Evolutionary conservation across 306 rosid species (phyloP).

Genomic region (Corylus avellana): DNA sequence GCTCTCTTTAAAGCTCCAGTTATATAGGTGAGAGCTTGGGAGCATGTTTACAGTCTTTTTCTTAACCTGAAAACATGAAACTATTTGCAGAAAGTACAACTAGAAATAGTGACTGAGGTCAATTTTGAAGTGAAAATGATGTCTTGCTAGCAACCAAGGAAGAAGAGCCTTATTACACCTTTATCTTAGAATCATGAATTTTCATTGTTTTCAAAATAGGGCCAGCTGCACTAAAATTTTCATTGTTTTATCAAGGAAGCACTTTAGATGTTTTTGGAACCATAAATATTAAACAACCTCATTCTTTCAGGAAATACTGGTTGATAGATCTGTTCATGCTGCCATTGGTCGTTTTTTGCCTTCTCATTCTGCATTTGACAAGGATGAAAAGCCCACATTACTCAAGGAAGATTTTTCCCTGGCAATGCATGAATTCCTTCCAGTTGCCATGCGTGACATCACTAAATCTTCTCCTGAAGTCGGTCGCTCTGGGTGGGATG

Average conservation of each 20-base stretch:
- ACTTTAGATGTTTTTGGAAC: conserved; percentile 15
- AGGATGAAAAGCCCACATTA: conserved; percentile 62
- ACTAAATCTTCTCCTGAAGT: conserved; percentile 73
- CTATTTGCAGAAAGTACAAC: neutral
- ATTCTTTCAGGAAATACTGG: conserved; percentile 78
- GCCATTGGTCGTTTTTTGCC: conserved; percentile 80
- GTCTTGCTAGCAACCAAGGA: neutral
- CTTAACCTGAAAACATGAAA: neutral
- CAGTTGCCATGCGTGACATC: conserved; percentile 93
- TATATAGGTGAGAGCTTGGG: neutral
- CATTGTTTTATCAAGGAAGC: neutral
- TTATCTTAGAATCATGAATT: neutral
- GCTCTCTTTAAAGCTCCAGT: neutral
- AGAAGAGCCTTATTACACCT: neutral
- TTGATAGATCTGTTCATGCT: conserved; percentile 90
- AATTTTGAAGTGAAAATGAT: neutral
- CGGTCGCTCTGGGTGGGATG: conserved; percentile 94
- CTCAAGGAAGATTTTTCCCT: conserved; percentile 70
- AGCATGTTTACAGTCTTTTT: neutral
- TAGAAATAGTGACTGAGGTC: neutral
- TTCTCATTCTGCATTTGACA: conserved; percentile 34
- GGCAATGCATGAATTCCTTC: conserved; percentile 92
- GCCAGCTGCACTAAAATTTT: neutral
- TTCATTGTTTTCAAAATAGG: neutral
- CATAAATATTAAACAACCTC: conserved; percentile 17